Evolutionary conservation across 2,329 filamentous ascomycete species (phyloP).

Genomic region (Coniochaeta prunicola): DNA sequence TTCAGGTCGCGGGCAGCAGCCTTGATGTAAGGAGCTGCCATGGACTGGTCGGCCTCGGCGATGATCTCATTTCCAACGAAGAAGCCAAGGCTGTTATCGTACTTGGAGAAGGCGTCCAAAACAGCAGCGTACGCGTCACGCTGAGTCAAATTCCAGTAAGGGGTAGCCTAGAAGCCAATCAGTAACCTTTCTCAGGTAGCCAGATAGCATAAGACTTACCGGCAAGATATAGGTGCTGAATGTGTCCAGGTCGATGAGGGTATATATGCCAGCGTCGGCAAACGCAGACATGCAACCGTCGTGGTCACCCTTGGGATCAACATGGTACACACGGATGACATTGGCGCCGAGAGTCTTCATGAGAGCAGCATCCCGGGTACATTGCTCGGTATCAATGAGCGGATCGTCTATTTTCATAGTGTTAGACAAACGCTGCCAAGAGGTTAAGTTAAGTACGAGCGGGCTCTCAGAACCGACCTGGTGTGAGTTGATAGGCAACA

Average conservation of each 20-base stretch:
- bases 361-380: slow-evolving; percentile 63
- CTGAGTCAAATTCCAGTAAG: slow-evolving; percentile 68
- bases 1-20: slow-evolving; percentile 77
- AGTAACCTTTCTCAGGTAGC: background rate
- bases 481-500: slow-evolving; percentile 60
- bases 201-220: slow-evolving; percentile 27
- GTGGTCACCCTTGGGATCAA: slow-evolving; percentile 66
- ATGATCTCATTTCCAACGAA: slow-evolving; percentile 89
- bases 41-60: slow-evolving; percentile 48
- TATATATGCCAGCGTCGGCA: slow-evolving; percentile 72
- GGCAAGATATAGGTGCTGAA: slow-evolving; percentile 62
- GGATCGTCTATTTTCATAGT: slow-evolving; percentile 52
- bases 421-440: slow-evolving; percentile 5
- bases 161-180: slow-evolving; percentile 38
- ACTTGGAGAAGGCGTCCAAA: slow-evolving; percentile 70
- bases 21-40: slow-evolving; percentile 75
- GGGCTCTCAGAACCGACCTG: slow-evolving; percentile 21
- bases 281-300: slow-evolving; percentile 75
- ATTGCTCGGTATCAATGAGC: slow-evolving; percentile 68
- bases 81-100: slow-evolving; percentile 75
- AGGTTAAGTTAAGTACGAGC: background rate
- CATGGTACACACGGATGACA: slow-evolving; percentile 81
- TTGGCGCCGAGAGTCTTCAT: slow-evolving; percentile 81
- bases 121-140: slow-evolving; percentile 61
- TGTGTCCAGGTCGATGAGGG: slow-evolving; percentile 77